A percentile compares a stretch with the other conserved stretches of the same genome.
Evolutionary conservation across 2,329 filamentous ascomycete genomes (phyloP).

Genomic region (Talaromyces sp.): DNA sequence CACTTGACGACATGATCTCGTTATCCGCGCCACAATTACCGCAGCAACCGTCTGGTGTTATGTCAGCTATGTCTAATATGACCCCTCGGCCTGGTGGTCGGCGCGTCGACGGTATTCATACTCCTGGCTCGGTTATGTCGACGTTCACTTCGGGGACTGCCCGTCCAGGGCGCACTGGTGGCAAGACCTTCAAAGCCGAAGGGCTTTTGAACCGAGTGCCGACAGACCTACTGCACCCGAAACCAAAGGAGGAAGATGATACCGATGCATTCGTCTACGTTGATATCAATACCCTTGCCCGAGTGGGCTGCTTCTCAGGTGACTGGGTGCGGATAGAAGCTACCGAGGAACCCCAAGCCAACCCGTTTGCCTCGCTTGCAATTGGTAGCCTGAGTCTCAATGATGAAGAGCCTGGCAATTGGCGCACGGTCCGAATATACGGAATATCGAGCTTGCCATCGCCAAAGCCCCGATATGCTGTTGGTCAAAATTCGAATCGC

Average conservation of each 20-base stretch:
- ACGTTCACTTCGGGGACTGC: slow-evolving; percentile 81
- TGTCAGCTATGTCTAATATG: slow-evolving; percentile 74
- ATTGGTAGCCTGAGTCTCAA: slow-evolving; percentile 44
- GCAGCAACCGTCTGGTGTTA: slow-evolving; percentile 70
- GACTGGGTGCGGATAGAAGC: slow-evolving; percentile 90
- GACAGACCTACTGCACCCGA: slow-evolving; percentile 77
- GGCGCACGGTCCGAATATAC: slow-evolving; percentile 84
- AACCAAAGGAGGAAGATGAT: slow-evolving; percentile 78
- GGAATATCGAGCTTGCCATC: slow-evolving; percentile 66
- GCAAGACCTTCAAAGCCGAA: slow-evolving; percentile 79
- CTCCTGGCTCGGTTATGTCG: slow-evolving; percentile 84
- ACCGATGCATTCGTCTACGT: slow-evolving; percentile 84
- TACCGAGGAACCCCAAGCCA: slow-evolving; percentile 62
- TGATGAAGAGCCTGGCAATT: slow-evolving; percentile 62
- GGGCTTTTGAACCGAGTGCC: slow-evolving; percentile 69
- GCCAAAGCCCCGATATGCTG: slow-evolving; percentile 53
- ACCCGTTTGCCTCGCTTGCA: slow-evolving; percentile 60
- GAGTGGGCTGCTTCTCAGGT: slow-evolving; percentile 93
- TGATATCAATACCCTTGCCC: slow-evolving; percentile 76
- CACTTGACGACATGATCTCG: slow-evolving; percentile 89
- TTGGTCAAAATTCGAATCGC: slow-evolving; percentile 46
- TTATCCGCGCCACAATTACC: slow-evolving; percentile 74
- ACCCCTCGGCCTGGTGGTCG: slow-evolving; percentile 72
- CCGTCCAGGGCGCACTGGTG: slow-evolving; percentile 65
- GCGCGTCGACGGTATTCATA: slow-evolving; percentile 69